These are phyloP conservation scores for Testicularia cyperi DNA, from an alignment of 1,284 basidiomycete genomes.

Conservation along the genomic window DNA sequence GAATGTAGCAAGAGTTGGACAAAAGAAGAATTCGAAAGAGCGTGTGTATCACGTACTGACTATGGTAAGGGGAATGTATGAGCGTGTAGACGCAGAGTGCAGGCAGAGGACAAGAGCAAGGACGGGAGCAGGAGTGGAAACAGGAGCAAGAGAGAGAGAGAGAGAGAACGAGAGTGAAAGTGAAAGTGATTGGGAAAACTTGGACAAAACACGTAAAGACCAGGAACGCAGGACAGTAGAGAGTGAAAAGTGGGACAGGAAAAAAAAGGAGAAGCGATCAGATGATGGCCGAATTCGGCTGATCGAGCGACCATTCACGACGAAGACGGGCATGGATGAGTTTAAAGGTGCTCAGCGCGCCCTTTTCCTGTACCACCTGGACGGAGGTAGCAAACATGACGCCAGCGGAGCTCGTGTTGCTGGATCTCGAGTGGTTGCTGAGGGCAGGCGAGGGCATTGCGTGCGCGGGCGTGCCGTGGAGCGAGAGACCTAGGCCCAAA, in stretches of 20 bases:
- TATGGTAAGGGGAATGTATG: too few species aligned
- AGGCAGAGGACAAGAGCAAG: too few species aligned
- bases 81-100: too few species aligned
- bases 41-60: too few species aligned
- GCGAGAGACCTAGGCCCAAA: constrained; percentile 14
- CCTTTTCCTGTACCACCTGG: constrained; percentile 81
- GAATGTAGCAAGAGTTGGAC: too few species aligned
- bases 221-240: neutral
- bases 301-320: constrained; percentile 68
- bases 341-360: constrained; percentile 78
- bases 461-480: constrained; percentile 13
- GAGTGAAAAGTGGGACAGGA: constrained; percentile 1
- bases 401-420: constrained; percentile 7
- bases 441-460: constrained; percentile 31
- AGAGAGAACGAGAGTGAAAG: neutral
- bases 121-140: too few species aligned
- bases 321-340: constrained; percentile 72
- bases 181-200: neutral
- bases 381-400: constrained; percentile 65
- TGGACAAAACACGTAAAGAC: neutral
- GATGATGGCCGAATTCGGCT: constrained; percentile 13
- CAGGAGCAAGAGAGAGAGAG: neutral
- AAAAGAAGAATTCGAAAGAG: too few species aligned
- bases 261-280: neutral
- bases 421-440: constrained; percentile 24